Percentiles rank a stretch among this genome's conserved stretches.
phyloP scores from a whole-genome alignment of 305 asterid species.

The Ilex paraguariensis region DNA sequence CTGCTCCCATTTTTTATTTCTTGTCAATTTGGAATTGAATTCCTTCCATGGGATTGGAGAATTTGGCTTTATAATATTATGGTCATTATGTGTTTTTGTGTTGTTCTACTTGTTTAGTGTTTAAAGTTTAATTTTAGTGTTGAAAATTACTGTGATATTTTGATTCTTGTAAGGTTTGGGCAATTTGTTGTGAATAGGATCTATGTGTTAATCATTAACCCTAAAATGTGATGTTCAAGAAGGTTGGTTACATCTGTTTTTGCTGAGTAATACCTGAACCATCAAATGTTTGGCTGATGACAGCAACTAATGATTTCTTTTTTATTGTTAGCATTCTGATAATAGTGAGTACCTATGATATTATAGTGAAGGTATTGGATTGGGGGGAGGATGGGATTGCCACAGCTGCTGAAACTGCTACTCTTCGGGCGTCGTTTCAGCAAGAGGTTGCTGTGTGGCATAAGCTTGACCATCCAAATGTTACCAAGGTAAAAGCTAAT shows the following conservation, averaged over 20 bases:
- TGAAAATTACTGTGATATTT: neutral
- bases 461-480: slow-evolving; percentile 80
- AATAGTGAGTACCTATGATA: neutral
- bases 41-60: neutral
- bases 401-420: slow-evolving; percentile 54
- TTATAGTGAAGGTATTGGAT: slow-evolving; percentile 64
- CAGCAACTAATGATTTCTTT: neutral
- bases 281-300: neutral
- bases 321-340: no score
- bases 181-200: neutral
- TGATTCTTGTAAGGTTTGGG: neutral
- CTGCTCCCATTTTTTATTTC: neutral
- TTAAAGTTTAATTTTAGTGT: neutral
- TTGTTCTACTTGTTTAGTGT: neutral
- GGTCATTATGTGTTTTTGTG: neutral
- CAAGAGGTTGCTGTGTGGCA: slow-evolving; percentile 87
- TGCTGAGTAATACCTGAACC: neutral
- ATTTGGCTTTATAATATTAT: neutral
- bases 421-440: slow-evolving; percentile 59
- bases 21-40: neutral
- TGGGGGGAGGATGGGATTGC: slow-evolving; percentile 73
- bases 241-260: neutral
- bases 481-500: slow-evolving; percentile 49
- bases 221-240: neutral
- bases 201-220: neutral